These are phyloP conservation scores for Cymbidium sinense DNA, from an alignment of 106 monocot species.

Conservation along the genomic window DNA sequence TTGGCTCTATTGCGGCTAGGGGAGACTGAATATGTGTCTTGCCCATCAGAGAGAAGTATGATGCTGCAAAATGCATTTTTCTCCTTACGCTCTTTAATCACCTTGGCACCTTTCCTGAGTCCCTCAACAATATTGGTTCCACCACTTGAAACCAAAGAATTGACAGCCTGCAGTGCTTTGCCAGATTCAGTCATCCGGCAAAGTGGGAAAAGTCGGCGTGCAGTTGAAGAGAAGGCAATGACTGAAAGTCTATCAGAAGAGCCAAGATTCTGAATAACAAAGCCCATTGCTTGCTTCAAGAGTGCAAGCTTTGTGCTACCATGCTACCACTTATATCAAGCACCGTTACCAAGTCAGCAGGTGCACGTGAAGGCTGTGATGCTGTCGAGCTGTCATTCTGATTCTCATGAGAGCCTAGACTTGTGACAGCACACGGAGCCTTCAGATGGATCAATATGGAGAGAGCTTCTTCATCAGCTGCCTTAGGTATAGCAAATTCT, in stretches of 20 bases:
- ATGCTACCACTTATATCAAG: constrained; percentile 94
- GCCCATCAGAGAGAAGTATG: constrained; percentile 88
- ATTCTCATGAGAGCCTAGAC: neutral
- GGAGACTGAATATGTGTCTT: constrained; percentile 58
- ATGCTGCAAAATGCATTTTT: constrained; percentile 71
- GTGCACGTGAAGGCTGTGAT: constrained; percentile 34
- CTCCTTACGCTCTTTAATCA: no score
- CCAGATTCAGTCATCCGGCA: constrained; percentile 66
- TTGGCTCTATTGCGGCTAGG: neutral
- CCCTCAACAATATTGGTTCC: constrained; percentile 91
- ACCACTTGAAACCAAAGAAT: constrained; percentile 43
- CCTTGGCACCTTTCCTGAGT: constrained; percentile 60
- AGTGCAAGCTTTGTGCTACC: constrained; percentile 90
- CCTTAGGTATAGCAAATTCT: constrained; percentile 45
- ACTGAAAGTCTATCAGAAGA: constrained; percentile 75
- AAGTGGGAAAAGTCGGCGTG: constrained; percentile 66
- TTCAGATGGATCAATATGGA: constrained; percentile 72
- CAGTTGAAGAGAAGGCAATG: constrained; percentile 74
- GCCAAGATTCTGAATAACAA: constrained; percentile 80
- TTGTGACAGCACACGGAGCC: constrained; percentile 37
- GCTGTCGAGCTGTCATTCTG: neutral
- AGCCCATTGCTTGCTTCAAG: constrained; percentile 78
- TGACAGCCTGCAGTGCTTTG: constrained; percentile 66
- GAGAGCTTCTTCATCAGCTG: constrained; percentile 15
- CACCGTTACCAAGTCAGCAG: constrained; percentile 73